phyloP scores from a whole-genome alignment of 1,139 yeast species.

The Hansenula lynferdii region DNA sequence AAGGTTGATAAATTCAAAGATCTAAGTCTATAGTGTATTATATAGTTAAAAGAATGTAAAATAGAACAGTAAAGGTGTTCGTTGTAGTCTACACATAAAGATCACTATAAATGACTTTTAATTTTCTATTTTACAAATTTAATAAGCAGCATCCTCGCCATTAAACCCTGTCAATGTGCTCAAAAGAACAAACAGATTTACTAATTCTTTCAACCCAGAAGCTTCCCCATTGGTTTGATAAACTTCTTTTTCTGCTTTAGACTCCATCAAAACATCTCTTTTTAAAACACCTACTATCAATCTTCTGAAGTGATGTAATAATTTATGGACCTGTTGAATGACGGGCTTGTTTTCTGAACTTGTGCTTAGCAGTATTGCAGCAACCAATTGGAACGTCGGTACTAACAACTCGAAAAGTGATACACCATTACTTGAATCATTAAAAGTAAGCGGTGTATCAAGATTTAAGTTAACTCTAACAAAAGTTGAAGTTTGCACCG shows the following conservation, averaged over 20 bases:
- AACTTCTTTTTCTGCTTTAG: constrained; percentile 19
- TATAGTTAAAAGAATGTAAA: neutral
- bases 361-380: constrained; percentile 66
- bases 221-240: constrained; percentile 20
- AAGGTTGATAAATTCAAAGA: constrained; percentile 39
- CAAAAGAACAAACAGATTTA: constrained; percentile 50
- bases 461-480: constrained; percentile 41
- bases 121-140: neutral
- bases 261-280: constrained; percentile 45
- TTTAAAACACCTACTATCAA: constrained; percentile 66
- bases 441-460: constrained; percentile 44
- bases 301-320: constrained; percentile 50
- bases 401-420: constrained; percentile 66
- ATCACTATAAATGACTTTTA: neutral
- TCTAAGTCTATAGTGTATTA: constrained; percentile 11
- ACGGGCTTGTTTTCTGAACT: constrained; percentile 74
- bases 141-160: constrained; percentile 16
- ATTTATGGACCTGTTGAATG: constrained; percentile 46
- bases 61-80: neutral
- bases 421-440: constrained; percentile 28
- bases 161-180: constrained; percentile 46
- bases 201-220: constrained; percentile 43
- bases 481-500: constrained; percentile 26
- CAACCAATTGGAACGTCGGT: constrained; percentile 73
- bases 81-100: neutral